phyloP scores from a whole-genome alignment of 2,329 filamentous ascomycete species.

The Xylariaceae sp. region DNA sequence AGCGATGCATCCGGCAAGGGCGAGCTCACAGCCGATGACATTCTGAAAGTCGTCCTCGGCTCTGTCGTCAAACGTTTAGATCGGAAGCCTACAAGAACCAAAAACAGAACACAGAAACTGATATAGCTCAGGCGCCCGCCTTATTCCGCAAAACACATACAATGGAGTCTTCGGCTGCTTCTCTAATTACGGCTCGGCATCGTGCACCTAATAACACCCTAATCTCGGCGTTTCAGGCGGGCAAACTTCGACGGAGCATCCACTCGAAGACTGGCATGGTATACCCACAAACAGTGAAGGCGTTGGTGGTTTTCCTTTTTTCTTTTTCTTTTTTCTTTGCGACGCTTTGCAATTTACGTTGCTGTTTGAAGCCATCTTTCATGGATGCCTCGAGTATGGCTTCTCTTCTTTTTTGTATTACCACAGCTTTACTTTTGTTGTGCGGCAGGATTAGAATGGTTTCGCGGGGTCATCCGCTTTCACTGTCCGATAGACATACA shows the following conservation, averaged over 20 bases:
- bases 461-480: too few species aligned
- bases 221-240: not conserved
- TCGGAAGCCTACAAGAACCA: slow-evolving; percentile 40
- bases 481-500: too few species aligned
- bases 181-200: too few species aligned
- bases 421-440: not conserved
- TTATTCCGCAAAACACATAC: too few species aligned
- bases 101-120: not conserved
- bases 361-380: too few species aligned
- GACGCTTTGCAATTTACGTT: not conserved
- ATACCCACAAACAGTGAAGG: too few species aligned
- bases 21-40: not conserved
- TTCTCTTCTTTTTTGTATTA: not conserved
- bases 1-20: slow-evolving; percentile 42
- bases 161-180: too few species aligned
- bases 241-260: too few species aligned
- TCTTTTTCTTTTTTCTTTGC: not conserved
- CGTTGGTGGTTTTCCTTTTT: not conserved
- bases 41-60: not conserved
- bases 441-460: too few species aligned
- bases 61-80: slow-evolving; percentile 59
- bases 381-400: not conserved
- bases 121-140: too few species aligned
- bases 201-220: slow-evolving; percentile 2
- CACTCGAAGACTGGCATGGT: too few species aligned